Evolutionary conservation across 257 asterid genomes (phyloP).

Genomic region (Ilex asprella): DNA sequence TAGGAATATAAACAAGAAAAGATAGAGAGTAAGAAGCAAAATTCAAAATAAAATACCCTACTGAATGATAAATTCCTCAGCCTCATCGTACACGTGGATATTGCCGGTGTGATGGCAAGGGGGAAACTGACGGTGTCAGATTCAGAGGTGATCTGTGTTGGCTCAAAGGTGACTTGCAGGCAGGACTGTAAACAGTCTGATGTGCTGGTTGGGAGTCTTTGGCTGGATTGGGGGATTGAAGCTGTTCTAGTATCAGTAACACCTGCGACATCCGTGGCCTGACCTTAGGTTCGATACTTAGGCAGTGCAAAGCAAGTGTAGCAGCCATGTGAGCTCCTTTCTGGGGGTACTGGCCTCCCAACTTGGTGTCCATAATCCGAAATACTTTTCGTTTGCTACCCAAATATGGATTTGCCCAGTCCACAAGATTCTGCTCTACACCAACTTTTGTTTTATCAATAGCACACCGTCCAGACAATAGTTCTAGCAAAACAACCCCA

Average conservation of each 20-base stretch:
- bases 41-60: too few species aligned
- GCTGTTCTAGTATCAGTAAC: slow-evolving; percentile 5
- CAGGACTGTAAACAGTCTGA: not conserved
- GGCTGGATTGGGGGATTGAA: not conserved
- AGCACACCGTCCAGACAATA: slow-evolving; percentile 65
- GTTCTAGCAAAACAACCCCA: slow-evolving; percentile 70
- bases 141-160: not conserved
- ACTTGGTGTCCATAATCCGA: slow-evolving; percentile 65
- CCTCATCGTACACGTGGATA: not conserved
- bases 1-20: too few species aligned
- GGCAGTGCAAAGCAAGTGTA: slow-evolving; percentile 52
- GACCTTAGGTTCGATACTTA: slow-evolving; percentile 3
- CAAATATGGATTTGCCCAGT: slow-evolving; percentile 72
- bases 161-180: not conserved
- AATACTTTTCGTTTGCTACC: slow-evolving; percentile 60
- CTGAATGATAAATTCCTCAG: not conserved
- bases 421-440: slow-evolving; percentile 65
- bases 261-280: slow-evolving; percentile 12
- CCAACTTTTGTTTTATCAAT: slow-evolving; percentile 54
- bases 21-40: too few species aligned
- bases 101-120: not conserved
- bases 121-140: not conserved
- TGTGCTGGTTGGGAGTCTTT: not conserved
- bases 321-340: slow-evolving; percentile 67
- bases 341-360: slow-evolving; percentile 79